Conservation (phyloP, 768 basidiomycete species). For the Trametes villosa region DNA sequence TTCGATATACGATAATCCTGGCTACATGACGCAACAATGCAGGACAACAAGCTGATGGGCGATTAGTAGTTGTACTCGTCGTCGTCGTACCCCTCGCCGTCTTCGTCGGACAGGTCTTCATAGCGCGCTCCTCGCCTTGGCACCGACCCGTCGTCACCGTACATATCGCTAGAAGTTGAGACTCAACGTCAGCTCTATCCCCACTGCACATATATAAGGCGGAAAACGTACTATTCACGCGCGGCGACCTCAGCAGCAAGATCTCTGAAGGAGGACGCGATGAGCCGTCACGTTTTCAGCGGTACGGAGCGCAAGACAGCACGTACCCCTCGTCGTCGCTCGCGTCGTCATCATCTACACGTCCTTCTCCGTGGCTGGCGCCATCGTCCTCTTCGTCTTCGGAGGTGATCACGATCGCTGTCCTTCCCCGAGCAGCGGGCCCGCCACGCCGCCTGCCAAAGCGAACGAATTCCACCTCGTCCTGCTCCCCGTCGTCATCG, state of each 20-base stretch:
- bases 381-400: conserved; percentile 20
- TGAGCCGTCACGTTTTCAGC: not conserved
- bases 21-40: too few species aligned
- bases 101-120: not conserved
- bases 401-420: conserved; percentile 9
- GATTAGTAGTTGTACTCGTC: not conserved
- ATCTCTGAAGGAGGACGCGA: conserved; percentile 3
- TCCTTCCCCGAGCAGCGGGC: not conserved
- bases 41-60: too few species aligned
- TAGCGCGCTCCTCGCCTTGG: conserved; percentile 1
- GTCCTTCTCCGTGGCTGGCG: not conserved
- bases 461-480: not conserved
- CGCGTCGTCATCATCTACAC: conserved; percentile 1
- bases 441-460: not conserved
- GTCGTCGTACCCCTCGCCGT: not conserved
- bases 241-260: conserved; percentile 30
- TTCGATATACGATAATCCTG: too few species aligned
- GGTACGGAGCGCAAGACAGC: not conserved
- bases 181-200: not conserved
- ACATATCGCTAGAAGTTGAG: conserved; percentile 25
- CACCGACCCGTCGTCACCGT: conserved; percentile 35
- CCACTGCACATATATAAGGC: not conserved
- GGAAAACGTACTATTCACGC: conserved; percentile 29
- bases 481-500: conserved; percentile 4
- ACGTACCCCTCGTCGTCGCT: conserved; percentile 19